Evolutionary conservation across 177 flowering plant species (phyloP), one percentile per base, ranked within the genome.

Genomic region (Viscum album): DNA sequence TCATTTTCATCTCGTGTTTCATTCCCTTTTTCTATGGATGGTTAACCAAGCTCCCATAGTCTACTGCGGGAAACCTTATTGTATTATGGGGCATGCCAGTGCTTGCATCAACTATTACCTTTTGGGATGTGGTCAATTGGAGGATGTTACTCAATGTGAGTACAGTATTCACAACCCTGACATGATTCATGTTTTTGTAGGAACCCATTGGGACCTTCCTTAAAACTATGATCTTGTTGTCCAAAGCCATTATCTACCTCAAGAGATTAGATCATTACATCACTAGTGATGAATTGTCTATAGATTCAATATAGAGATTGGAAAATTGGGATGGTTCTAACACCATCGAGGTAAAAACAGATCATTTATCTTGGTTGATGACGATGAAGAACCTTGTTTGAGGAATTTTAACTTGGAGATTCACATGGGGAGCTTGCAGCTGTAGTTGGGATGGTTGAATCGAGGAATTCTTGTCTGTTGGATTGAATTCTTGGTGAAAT

Each of bases 401-500:
- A 58, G 26, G 62, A n/a, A 30, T n/a, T 11, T 58, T 8, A 30
- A 58, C 26, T 23, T 58, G 23, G 32, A 30, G 62, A 58, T 58
- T 23, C 11, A 30, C 16, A 58, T 7, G 62, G 62, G 62, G 62
- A 30, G 62, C 32, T 58, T 30, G 32, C 62, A 10, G 62, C 62
- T 8, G 23, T 58, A 6, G 62, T 58, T 58, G 62, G 62, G 28
- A 58, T 12, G 11, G 62, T 58, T 58, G 62, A n/a, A 12, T 58
- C 62, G 11, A n/a, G 62, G 62, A 58, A 58, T 11, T 58, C 62
- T 7, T 58, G 16, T 7, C 23, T 58, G 28, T 30, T 58, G 30
- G 62, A 11, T 30, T 58, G 16, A 26, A n/a, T 58, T 58, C 62
- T 58, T 58, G 62, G 62, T n/a, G 62, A 58, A 30, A 58, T 58